A percentile compares a stretch with the other conserved stretches of the same genome.
Evolutionary conservation across 202 grass and related monocot genomes (phyloP).

Genomic region (Eragrostis tef): DNA sequence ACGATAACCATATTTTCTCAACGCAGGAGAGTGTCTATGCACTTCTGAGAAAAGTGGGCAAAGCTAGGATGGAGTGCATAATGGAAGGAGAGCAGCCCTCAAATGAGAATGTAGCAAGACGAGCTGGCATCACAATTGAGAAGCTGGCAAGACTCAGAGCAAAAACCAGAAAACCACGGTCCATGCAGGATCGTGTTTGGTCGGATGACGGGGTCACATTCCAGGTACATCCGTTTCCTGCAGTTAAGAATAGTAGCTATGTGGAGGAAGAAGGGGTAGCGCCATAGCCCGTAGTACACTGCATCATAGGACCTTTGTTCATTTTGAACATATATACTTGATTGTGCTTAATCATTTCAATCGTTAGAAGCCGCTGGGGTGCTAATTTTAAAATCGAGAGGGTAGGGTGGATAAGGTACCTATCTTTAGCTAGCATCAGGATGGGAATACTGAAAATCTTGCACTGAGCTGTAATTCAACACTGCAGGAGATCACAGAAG

Average conservation of each 20-base stretch:
- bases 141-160: conserved; percentile 72
- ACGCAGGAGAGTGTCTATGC: conserved; percentile 75
- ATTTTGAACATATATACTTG: too few relatives aligned
- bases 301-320: too few relatives aligned
- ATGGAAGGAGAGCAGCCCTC: conserved; percentile 70
- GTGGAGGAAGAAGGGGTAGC: too few relatives aligned
- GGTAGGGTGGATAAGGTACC: too few relatives aligned
- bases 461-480: not conserved
- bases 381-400: too few relatives aligned
- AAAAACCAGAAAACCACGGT: conserved; percentile 64
- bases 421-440: too few relatives aligned
- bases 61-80: conserved; percentile 66
- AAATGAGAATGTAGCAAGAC: conserved; percentile 67
- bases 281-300: too few relatives aligned
- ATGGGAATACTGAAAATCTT: not conserved
- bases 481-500: conserved; percentile 75
- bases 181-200: conserved; percentile 66
- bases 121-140: conserved; percentile 64
- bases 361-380: too few relatives aligned
- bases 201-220: conserved; percentile 66
- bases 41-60: conserved; percentile 66
- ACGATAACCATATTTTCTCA: not conserved
- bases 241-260: too few relatives aligned
- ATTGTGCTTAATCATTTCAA: too few relatives aligned
- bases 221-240: conserved; percentile 57